Percentiles rank a stretch among this genome's conserved stretches.
Evolutionary conservation across 163 green algal species (phyloP).

Genomic region (Trebouxia gelatinosa): DNA sequence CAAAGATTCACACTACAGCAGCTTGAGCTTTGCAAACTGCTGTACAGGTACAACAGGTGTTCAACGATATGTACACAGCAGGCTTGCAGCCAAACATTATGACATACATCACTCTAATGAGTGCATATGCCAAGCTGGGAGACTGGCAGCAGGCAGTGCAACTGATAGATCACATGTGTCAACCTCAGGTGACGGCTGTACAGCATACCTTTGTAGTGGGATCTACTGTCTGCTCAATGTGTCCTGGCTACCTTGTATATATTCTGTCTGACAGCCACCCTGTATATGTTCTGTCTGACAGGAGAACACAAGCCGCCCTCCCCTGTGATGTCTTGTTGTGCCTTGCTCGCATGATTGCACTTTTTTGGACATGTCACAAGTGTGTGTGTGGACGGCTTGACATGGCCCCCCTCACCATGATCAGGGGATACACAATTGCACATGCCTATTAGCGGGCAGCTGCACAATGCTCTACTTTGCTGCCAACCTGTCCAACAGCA

Average conservation of each 20-base stretch:
- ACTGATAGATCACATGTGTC: slow-evolving; percentile 45
- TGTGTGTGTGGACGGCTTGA: too few relatives aligned
- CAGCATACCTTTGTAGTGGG: not conserved
- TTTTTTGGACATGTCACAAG: too few relatives aligned
- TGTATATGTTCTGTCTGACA: not conserved
- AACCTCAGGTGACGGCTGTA: not conserved
- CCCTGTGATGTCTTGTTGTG: too few relatives aligned
- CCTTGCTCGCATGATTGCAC: too few relatives aligned
- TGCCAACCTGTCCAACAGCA: too few relatives aligned
- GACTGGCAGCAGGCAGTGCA: slow-evolving; percentile 59
- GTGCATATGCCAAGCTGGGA: slow-evolving; percentile 45
- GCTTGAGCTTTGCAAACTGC: too few relatives aligned
- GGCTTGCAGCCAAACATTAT: slow-evolving; percentile 50
- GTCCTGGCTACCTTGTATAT: not conserved
- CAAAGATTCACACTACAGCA: too few relatives aligned
- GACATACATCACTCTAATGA: slow-evolving; percentile 65
- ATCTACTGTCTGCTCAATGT: not conserved
- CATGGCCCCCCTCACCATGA: too few relatives aligned
- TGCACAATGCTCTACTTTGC: too few relatives aligned
- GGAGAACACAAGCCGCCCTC: not conserved
- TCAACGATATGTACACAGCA: slow-evolving; percentile 55
- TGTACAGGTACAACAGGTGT: slow-evolving; percentile 58
- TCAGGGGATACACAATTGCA: too few relatives aligned
- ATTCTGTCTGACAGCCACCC: not conserved
- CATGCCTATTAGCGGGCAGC: too few relatives aligned